phyloP scores from a whole-genome alignment of 1,284 basidiomycete species.

The Puccinia hordei region DNA sequence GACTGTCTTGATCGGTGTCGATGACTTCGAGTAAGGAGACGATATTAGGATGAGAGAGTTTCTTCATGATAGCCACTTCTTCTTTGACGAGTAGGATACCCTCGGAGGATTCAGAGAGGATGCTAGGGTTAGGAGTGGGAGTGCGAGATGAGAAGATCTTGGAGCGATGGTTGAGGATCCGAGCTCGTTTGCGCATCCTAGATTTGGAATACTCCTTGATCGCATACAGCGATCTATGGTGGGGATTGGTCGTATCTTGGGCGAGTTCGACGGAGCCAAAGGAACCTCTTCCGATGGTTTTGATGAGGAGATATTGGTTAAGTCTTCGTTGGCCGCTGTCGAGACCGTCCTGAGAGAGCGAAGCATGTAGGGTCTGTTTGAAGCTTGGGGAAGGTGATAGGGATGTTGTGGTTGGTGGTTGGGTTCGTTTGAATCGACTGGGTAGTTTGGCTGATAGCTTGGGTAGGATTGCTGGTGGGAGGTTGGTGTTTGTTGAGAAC shows the following conservation, averaged over 20 bases:
- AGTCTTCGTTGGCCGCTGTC: conserved; percentile 23
- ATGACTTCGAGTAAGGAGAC: conserved; percentile 38
- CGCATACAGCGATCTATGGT: background rate
- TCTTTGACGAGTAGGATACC: conserved; percentile 33
- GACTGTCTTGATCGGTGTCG: conserved; percentile 34
- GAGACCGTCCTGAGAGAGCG: background rate
- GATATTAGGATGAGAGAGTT: conserved; percentile 36
- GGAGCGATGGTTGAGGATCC: conserved; percentile 3
- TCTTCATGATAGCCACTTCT: conserved; percentile 46
- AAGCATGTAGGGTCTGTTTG: conserved; percentile 30
- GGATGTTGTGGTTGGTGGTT: background rate
- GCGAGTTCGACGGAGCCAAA: conserved; percentile 35
- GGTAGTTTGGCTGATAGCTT: background rate
- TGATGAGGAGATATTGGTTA: conserved; percentile 24
- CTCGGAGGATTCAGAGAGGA: background rate
- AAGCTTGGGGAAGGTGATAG: background rate
- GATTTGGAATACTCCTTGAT: conserved; percentile 46
- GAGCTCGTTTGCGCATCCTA: background rate
- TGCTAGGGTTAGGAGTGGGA: background rate
- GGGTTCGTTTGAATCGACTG: background rate
- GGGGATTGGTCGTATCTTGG: background rate
- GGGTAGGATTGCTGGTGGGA: no score
- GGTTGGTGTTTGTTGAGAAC: no score
- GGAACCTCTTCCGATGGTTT: conserved; percentile 32
- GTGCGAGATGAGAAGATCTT: background rate